A percentile compares a stretch with the other conserved stretches of the same genome.
Evolutionary conservation across 306 rosid species (phyloP).

Genomic region (Adenanthera pavonina): DNA sequence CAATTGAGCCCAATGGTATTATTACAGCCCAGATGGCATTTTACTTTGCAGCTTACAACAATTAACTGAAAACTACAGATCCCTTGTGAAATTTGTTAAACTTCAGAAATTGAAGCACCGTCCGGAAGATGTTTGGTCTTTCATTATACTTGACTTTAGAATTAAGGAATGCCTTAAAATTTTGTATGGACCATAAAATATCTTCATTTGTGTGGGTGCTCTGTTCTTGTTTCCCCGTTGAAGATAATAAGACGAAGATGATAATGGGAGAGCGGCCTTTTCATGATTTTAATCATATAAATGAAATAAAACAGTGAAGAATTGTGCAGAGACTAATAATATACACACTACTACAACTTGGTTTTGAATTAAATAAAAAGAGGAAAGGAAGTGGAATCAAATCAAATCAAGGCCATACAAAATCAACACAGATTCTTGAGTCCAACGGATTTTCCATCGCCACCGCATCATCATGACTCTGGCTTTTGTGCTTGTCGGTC

Average conservation of each 20-base stretch:
- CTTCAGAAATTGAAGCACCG: too few species aligned
- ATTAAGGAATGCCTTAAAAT: background rate
- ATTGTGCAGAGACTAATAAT: background rate
- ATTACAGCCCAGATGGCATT: too few species aligned
- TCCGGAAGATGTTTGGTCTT: background rate
- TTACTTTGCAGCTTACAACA: too few species aligned
- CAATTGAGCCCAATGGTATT: too few species aligned
- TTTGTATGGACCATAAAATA: background rate
- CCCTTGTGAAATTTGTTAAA: too few species aligned
- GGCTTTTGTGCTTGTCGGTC: background rate
- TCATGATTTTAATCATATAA: background rate
- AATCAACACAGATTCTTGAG: slow-evolving; percentile 46
- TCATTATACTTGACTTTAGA: background rate
- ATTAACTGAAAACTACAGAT: too few species aligned
- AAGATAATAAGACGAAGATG: background rate
- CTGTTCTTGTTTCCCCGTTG: background rate
- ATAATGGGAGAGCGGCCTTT: background rate
- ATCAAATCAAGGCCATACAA: slow-evolving; percentile 46
- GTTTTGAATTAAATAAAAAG: background rate
- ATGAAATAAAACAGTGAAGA: background rate
- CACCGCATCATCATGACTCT: background rate
- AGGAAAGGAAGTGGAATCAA: background rate
- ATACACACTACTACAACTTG: background rate
- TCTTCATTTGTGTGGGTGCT: background rate
- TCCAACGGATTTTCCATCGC: slow-evolving; percentile 36